These are phyloP conservation scores for Globisporangium apiculatum DNA, from an alignment of 352 stramenopile species.

Conservation along the genomic window DNA sequence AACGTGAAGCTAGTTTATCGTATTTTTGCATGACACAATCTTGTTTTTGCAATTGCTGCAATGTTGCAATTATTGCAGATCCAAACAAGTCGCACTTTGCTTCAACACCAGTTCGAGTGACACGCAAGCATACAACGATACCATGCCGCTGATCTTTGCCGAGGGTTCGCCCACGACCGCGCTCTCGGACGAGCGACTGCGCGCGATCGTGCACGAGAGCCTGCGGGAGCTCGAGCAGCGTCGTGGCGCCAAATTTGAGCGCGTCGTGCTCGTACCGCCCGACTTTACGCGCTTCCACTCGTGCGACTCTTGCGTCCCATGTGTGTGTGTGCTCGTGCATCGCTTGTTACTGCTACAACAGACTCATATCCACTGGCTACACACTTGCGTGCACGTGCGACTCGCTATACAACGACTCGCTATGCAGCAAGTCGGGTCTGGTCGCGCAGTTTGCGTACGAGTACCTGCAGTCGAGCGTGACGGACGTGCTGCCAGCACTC, in stretches of 20 bases:
- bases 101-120: not conserved
- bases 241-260: slow-evolving; percentile 39
- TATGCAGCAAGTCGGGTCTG: slow-evolving; percentile 78
- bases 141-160: slow-evolving; percentile 69
- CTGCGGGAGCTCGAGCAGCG: slow-evolving; percentile 58
- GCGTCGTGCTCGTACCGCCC: slow-evolving; percentile 91
- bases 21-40: too few relatives aligned
- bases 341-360: not conserved
- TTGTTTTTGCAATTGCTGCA: too few relatives aligned
- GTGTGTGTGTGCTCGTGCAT: slow-evolving; percentile 1
- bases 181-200: slow-evolving; percentile 55
- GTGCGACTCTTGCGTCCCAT: slow-evolving; percentile 23
- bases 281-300: slow-evolving; percentile 97
- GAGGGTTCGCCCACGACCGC: slow-evolving; percentile 58
- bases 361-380: too few relatives aligned
- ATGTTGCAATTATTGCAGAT: too few relatives aligned
- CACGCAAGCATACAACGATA: not conserved
- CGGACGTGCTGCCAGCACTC: slow-evolving; percentile 91
- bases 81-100: too few relatives aligned
- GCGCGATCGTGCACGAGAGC: slow-evolving; percentile 50
- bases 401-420: not conserved
- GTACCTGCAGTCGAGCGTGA: slow-evolving; percentile 79
- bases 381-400: not conserved
- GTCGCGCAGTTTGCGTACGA: slow-evolving; percentile 93
- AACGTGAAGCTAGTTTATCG: too few relatives aligned